These are phyloP conservation scores for Pestalotiopsis sp. DNA, from an alignment of 2,329 filamentous ascomycete species.

Conservation along the genomic window DNA sequence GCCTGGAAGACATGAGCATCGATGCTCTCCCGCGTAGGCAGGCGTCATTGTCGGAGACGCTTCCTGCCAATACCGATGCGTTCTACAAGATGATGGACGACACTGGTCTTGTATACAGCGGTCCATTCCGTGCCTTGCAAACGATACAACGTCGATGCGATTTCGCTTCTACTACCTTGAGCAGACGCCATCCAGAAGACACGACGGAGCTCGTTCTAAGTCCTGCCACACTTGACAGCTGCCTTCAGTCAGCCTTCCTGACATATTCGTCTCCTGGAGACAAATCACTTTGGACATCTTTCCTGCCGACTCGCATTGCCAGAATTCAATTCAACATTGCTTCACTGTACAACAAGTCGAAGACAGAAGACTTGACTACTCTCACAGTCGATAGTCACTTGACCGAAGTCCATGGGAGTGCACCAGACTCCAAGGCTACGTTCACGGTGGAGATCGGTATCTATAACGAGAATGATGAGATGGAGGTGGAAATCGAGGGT, in stretches of 20 bases:
- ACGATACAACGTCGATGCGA: constrained; percentile 36
- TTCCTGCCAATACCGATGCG: constrained; percentile 28
- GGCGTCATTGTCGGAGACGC: constrained; percentile 29
- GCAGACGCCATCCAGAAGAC: constrained; percentile 34
- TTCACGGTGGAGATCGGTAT: constrained; percentile 28
- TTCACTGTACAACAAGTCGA: constrained; percentile 18
- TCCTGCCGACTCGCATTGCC: constrained; percentile 38
- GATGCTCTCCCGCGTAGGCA: constrained; percentile 28
- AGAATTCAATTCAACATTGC: constrained; percentile 39
- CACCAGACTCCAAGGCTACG: constrained; percentile 27
- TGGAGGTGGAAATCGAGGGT: constrained; percentile 29
- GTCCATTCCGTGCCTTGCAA: constrained; percentile 37
- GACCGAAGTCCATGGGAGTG: constrained; percentile 15
- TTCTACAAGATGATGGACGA: constrained; percentile 45
- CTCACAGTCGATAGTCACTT: constrained; percentile 36
- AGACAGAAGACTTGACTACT: constrained; percentile 16
- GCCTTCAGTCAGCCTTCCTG: constrained; percentile 44
- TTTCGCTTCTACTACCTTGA: constrained; percentile 34
- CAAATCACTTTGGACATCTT: constrained; percentile 42
- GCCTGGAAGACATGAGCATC: constrained; percentile 27
- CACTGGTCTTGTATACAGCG: constrained; percentile 39
- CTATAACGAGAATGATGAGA: constrained; percentile 26
- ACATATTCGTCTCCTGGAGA: constrained; percentile 42
- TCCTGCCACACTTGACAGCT: constrained; percentile 43
- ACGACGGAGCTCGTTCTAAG: constrained; percentile 37